Evolutionary conservation across 2,329 filamentous ascomycete species (phyloP), one percentile per base, ranked within the genome.

Genomic region (Aspergillus brunneoviolaceus): DNA sequence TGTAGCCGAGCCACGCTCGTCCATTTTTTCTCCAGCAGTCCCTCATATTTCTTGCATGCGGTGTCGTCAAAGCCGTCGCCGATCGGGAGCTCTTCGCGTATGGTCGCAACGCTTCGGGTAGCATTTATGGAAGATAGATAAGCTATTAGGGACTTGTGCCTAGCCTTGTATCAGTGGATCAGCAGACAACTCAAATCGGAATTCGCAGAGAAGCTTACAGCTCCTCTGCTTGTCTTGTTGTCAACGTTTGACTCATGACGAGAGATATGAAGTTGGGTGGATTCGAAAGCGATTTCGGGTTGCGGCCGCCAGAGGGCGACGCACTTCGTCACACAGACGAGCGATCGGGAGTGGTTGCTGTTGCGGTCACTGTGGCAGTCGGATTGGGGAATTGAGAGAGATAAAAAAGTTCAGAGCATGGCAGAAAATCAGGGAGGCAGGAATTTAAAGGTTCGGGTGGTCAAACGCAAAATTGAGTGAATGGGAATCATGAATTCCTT

Each of bases 1-100:
- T 98, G 94, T 76, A 98, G 78, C 63, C 94, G 85, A 70, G 97
- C 92, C 29, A 98, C 90, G 70, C 92, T 95, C 21, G 94, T 98
- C 94, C 94, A 98, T 82, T 98, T 98, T 85, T 96, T 97, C 83
- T 98, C 94, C 67, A 98, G 79, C 29, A 98, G 79, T 1, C 91
- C 90, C 77, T 96, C 92, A 79, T 97, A 98, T 79, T 96, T 96
- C 81, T 96, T 96, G 55, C 89, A 85, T 21, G 91, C 96, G 19
- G 85, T 84, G 63, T 90, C 83, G 73, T 96, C 92, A 70, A 96
- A 82, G 65, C 90, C 86, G 55, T 87, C 84, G 4, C 55, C 61
- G n/a, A 60, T 53, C 21, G 53, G 54, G 19, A 96, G 84, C 76
- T 97, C 93, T 70, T 89, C 84, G 63, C 92, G 87, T 61, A 97